Percentiles rank a stretch among this genome's conserved stretches.
phyloP scores from a whole-genome alignment of 176 grass and related monocot species.

The Carex myosuroides region DNA sequence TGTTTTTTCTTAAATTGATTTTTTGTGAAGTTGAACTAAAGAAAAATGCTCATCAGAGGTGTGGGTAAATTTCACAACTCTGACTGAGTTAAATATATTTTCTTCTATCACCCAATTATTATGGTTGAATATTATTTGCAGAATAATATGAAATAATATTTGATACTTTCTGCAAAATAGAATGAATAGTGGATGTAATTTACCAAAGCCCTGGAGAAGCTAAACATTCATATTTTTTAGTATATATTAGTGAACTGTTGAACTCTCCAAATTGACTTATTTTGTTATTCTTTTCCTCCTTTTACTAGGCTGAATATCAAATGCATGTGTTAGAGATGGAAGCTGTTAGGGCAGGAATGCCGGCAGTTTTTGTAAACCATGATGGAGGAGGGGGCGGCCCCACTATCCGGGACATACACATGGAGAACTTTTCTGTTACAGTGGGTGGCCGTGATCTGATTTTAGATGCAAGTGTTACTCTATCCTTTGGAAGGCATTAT shows the following conservation, averaged over 20 bases:
- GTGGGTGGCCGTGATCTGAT: conserved; percentile 95
- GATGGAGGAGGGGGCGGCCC: conserved; percentile 43
- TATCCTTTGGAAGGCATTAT: conserved; percentile 87
- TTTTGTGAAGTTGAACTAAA: neutral
- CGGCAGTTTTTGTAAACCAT: conserved; percentile 69
- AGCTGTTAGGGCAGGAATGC: conserved; percentile 82
- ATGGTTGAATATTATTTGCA: neutral
- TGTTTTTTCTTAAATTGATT: neutral
- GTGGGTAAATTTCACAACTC: neutral
- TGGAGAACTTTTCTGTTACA: conserved; percentile 92
- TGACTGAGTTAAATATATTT: neutral
- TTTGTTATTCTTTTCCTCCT: neutral
- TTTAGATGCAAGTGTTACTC: conserved; percentile 67
- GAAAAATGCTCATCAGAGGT: neutral
- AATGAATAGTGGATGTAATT: neutral
- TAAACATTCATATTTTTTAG: neutral
- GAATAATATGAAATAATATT: neutral
- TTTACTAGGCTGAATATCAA: conserved; percentile 76
- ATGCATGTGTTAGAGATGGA: conserved; percentile 88
- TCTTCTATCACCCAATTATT: neutral
- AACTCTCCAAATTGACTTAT: neutral
- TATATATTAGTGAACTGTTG: neutral
- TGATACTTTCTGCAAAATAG: neutral
- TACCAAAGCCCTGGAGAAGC: neutral
- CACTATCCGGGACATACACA: conserved; percentile 86